A percentile compares a stretch with the other conserved stretches of the same genome.
Conservation (phyloP, 257 asterid genomes). For the Cynanchum wilfordii region DNA sequence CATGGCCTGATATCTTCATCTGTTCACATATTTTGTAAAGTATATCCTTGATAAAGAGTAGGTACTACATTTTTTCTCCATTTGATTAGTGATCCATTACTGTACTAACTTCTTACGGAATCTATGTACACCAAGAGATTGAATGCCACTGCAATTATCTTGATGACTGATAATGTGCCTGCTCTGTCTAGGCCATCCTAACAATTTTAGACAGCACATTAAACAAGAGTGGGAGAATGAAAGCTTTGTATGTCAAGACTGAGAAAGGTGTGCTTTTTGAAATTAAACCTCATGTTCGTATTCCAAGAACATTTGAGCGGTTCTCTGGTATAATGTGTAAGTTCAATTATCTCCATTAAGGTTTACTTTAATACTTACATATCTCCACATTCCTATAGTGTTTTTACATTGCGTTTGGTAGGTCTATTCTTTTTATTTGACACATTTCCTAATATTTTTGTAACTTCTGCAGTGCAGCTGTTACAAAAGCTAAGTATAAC, state of each 20-base stretch:
- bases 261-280: conserved; percentile 72
- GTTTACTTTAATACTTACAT: background rate
- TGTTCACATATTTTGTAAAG: background rate
- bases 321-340: conserved; percentile 89
- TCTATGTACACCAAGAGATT: background rate
- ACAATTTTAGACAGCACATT: conserved; percentile 77
- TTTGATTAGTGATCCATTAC: background rate
- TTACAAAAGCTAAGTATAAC: conserved; percentile 66
- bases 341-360: conserved; percentile 20
- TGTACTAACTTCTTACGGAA: background rate
- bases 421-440: conserved; percentile 1
- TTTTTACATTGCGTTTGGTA: background rate
- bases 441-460: background rate
- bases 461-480: conserved; percentile 58
- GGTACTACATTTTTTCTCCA: background rate
- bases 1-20: background rate
- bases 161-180: background rate
- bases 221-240: conserved; percentile 71
- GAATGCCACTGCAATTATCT: background rate
- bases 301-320: conserved; percentile 85
- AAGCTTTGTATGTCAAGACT: conserved; percentile 83
- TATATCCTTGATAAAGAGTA: background rate
- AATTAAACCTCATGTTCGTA: conserved; percentile 79
- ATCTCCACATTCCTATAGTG: background rate
- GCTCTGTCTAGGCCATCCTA: conserved; percentile 59